Conservation (phyloP, 2,329 filamentous ascomycete genomes). For the Apiospora arundinis region DNA sequence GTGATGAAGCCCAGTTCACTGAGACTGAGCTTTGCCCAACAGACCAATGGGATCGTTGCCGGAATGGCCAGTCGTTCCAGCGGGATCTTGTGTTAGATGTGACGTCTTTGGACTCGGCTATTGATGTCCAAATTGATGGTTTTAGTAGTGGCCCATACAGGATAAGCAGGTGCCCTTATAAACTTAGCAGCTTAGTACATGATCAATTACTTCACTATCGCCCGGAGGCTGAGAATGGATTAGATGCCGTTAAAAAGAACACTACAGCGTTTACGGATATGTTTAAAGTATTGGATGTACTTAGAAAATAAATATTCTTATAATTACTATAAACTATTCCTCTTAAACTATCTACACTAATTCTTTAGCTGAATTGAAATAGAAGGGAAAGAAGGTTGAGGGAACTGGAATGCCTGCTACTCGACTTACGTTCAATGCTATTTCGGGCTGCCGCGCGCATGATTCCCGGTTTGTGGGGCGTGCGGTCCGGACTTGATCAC, state of each 20-base stretch:
- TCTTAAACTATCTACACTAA: too few relatives aligned
- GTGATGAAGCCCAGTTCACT: background rate
- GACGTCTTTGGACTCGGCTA: background rate
- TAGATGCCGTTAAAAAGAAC: background rate
- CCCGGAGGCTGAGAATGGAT: slow-evolving; percentile 1
- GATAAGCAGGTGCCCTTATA: background rate
- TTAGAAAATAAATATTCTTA: background rate
- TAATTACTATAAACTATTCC: too few relatives aligned
- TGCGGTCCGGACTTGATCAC: slow-evolving; percentile 5
- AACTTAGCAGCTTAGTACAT: background rate
- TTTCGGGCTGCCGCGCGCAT: slow-evolving; percentile 8
- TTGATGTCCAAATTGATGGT: background rate
- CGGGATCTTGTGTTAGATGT: background rate
- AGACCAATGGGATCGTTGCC: slow-evolving; percentile 3
- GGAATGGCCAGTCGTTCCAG: slow-evolving; percentile 3
- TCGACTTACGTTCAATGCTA: background rate
- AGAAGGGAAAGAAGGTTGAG: background rate
- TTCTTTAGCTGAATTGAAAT: too few relatives aligned
- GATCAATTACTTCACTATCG: background rate
- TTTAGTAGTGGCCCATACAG: background rate
- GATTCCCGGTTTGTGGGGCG: background rate
- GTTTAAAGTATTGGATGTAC: background rate
- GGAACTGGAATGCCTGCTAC: slow-evolving; percentile 1
- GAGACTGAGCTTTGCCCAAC: slow-evolving; percentile 9
- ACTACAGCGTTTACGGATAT: background rate